These are phyloP conservation scores for Amphibolis antarctica DNA, from an alignment of 106 monocot species.

Conservation along the genomic window DNA sequence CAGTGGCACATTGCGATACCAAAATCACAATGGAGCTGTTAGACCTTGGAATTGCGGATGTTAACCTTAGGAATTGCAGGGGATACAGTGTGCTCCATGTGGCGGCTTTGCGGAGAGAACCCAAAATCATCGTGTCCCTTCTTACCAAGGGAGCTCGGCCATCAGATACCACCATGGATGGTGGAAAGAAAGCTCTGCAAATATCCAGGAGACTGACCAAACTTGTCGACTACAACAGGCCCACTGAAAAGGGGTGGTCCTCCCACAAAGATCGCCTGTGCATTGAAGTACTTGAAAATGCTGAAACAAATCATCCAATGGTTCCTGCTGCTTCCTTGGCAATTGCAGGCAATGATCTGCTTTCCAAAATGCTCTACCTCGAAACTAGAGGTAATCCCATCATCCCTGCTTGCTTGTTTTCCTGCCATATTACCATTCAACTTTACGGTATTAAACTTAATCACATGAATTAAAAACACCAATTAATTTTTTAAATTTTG, in stretches of 20 bases:
- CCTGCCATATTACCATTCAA: background rate
- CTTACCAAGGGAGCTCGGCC: slow-evolving; percentile 63
- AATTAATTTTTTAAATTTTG: too few relatives aligned
- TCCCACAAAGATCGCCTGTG: slow-evolving; percentile 56
- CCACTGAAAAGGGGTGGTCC: slow-evolving; percentile 31
- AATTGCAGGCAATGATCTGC: slow-evolving; percentile 41
- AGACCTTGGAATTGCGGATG: slow-evolving; percentile 51
- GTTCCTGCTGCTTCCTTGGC: slow-evolving; percentile 35
- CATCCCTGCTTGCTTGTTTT: background rate
- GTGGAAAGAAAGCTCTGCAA: slow-evolving; percentile 45
- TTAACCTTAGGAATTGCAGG: slow-evolving; percentile 50
- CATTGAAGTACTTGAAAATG: slow-evolving; percentile 71
- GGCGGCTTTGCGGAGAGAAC: slow-evolving; percentile 72
- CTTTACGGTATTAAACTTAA: background rate
- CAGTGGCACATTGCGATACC: slow-evolving; percentile 56
- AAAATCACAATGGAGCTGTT: slow-evolving; percentile 57
- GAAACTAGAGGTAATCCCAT: slow-evolving; percentile 78
- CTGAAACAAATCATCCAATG: slow-evolving; percentile 44
- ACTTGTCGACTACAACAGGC: background rate
- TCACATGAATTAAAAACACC: background rate
- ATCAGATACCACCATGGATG: slow-evolving; percentile 44
- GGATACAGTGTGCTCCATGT: slow-evolving; percentile 67
- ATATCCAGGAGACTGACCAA: slow-evolving; percentile 43
- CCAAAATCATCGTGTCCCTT: slow-evolving; percentile 61
- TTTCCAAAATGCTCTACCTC: slow-evolving; percentile 46